Percentiles rank a stretch among this genome's conserved stretches.
These are phyloP conservation scores for Cyclospora cayetanensis DNA, from an alignment of 169 alveolate genomes.

Conservation along the genomic window DNA sequence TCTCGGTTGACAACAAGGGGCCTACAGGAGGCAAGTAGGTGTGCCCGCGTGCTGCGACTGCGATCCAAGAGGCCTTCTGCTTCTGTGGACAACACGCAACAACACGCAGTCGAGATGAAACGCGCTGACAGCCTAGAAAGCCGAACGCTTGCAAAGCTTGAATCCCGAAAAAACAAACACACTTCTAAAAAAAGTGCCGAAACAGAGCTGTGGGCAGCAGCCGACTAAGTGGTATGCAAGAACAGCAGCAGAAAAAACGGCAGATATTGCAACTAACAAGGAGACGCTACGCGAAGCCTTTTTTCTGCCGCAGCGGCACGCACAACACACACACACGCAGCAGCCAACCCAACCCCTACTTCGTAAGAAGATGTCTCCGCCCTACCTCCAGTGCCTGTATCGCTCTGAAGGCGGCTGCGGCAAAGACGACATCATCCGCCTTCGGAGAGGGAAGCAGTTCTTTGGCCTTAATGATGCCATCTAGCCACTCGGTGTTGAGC, in stretches of 20 bases:
- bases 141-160: too few relatives aligned
- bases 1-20: slow-evolving; percentile 12
- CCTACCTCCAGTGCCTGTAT: slow-evolving; percentile 59
- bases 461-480: slow-evolving; percentile 59
- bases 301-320: not conserved
- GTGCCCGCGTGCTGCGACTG: slow-evolving; percentile 25
- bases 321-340: slow-evolving; percentile 1
- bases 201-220: too few relatives aligned
- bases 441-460: not conserved
- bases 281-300: too few relatives aligned
- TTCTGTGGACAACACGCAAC: not conserved
- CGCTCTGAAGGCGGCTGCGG: slow-evolving; percentile 65
- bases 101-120: too few relatives aligned
- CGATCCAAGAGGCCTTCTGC: slow-evolving; percentile 10
- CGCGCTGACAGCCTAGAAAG: too few relatives aligned
- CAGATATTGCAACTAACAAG: too few relatives aligned
- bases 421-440: slow-evolving; percentile 45
- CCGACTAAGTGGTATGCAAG: too few relatives aligned
- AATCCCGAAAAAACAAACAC: too few relatives aligned
- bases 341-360: not conserved
- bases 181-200: too few relatives aligned
- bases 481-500: slow-evolving; percentile 77
- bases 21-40: slow-evolving; percentile 30
- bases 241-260: too few relatives aligned
- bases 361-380: not conserved